Conservation (phyloP, 495 filamentous ascomycete species). For the Pseudomonodictys pantanalensis region DNA sequence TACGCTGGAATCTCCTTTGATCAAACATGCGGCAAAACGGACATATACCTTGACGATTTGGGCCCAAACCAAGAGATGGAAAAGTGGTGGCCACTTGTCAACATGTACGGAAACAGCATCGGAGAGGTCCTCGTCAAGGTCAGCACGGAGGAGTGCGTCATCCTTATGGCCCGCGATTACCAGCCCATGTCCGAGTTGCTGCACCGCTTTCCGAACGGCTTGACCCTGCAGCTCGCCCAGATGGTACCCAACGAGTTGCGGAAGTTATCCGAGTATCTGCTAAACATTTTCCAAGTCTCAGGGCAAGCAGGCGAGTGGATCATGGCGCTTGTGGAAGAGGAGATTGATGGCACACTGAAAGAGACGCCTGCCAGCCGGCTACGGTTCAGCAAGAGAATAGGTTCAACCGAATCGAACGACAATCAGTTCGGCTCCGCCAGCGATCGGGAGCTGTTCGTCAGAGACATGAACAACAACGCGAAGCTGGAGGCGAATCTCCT, state of each 20-base stretch:
- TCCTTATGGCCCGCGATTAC: constrained; percentile 84
- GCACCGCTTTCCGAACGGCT: constrained; percentile 74
- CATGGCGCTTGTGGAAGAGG: constrained; percentile 87
- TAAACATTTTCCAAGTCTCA: constrained; percentile 97
- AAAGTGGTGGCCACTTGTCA: constrained; percentile 82
- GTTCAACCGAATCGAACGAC: constrained; percentile 74
- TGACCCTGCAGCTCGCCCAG: constrained; percentile 81
- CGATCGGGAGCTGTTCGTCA: constrained; percentile 60
- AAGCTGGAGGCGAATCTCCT: constrained; percentile 87
- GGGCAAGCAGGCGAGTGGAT: constrained; percentile 86
- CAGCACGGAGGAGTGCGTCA: constrained; percentile 79
- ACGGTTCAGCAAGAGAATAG: constrained; percentile 71
- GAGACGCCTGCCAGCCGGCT: constrained; percentile 67
- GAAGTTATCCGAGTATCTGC: constrained; percentile 76
- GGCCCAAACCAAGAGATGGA: constrained; percentile 76
- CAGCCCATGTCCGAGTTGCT: constrained; percentile 77
- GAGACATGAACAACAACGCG: constrained; percentile 58
- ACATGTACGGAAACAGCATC: constrained; percentile 67
- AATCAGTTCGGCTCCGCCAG: constrained; percentile 44
- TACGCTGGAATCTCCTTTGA: constrained; percentile 51
- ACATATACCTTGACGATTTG: constrained; percentile 80
- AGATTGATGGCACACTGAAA: constrained; percentile 89
- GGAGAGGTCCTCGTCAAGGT: constrained; percentile 87
- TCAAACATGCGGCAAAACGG: constrained; percentile 67
- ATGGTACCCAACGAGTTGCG: constrained; percentile 73